Conservation (phyloP, 805 yeast genomes). For the Candida takata region DNA sequence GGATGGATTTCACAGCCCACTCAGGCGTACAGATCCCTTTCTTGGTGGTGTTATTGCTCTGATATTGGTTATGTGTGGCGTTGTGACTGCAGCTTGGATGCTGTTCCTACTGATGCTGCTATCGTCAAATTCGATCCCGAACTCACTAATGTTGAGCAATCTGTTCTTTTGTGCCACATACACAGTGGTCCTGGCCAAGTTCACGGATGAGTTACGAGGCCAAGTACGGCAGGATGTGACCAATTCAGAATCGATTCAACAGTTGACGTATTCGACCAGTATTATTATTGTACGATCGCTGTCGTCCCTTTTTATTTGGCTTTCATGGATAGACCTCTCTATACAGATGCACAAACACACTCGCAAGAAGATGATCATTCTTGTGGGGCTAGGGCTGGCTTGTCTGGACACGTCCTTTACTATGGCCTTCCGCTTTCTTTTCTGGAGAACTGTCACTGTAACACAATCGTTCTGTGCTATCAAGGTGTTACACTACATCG, state of each 20-base stretch:
- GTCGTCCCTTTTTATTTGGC: slow-evolving; percentile 36
- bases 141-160: slow-evolving; percentile 50
- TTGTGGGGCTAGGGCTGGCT: slow-evolving; percentile 27
- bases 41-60: slow-evolving; percentile 34
- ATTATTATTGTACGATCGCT: slow-evolving; percentile 36
- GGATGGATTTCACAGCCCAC: not conserved
- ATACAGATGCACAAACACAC: slow-evolving; percentile 29
- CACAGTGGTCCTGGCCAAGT: slow-evolving; percentile 41
- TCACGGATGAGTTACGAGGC: slow-evolving; percentile 37
- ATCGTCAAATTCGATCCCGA: slow-evolving; percentile 51
- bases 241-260: slow-evolving; percentile 38
- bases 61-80: slow-evolving; percentile 45
- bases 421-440: slow-evolving; percentile 17
- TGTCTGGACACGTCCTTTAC: slow-evolving; percentile 23
- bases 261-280: slow-evolving; percentile 27
- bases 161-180: slow-evolving; percentile 46
- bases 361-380: slow-evolving; percentile 25
- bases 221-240: slow-evolving; percentile 52
- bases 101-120: slow-evolving; percentile 48
- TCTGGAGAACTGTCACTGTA: slow-evolving; percentile 1
- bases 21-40: slow-evolving; percentile 28
- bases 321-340: slow-evolving; percentile 51
- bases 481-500: slow-evolving; percentile 24
- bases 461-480: slow-evolving; percentile 9
- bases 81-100: slow-evolving; percentile 66